These are phyloP conservation scores for Populus hybrid DNA, from an alignment of 441 rosid genomes.

Conservation along the genomic window DNA sequence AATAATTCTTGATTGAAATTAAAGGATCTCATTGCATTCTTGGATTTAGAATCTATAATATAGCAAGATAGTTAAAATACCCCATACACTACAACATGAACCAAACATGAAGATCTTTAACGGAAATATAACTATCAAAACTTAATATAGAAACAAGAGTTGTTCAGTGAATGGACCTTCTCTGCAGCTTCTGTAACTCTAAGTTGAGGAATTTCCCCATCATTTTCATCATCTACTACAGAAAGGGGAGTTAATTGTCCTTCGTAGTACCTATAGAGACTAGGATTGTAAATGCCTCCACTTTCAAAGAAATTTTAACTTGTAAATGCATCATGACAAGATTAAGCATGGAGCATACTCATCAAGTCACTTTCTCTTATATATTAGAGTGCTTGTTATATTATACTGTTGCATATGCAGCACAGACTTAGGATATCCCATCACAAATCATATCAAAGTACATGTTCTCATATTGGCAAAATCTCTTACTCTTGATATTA, in stretches of 20 bases:
- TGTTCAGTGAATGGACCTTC: constrained; percentile 45
- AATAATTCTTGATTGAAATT: constrained; percentile 13
- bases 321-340: not conserved
- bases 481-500: not conserved
- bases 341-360: not conserved
- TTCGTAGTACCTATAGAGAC: constrained; percentile 67
- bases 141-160: constrained; percentile 7
- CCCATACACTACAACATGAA: constrained; percentile 9
- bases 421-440: not conserved
- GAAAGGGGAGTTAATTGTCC: constrained; percentile 80
- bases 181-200: constrained; percentile 74
- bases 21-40: not conserved
- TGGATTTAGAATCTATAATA: not conserved
- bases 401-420: not conserved
- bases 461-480: constrained; percentile 1
- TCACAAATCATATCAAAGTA: not conserved
- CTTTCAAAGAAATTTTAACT: constrained; percentile 5
- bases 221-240: constrained; percentile 63
- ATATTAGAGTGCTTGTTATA: too few relatives aligned
- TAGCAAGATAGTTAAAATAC: not conserved
- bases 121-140: not conserved
- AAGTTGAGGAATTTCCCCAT: constrained; percentile 41
- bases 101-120: not conserved
- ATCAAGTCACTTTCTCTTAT: not conserved
- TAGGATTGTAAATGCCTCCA: constrained; percentile 2